phyloP scores from a whole-genome alignment of 148 eudicot genomes.

The Silene latifolia region DNA sequence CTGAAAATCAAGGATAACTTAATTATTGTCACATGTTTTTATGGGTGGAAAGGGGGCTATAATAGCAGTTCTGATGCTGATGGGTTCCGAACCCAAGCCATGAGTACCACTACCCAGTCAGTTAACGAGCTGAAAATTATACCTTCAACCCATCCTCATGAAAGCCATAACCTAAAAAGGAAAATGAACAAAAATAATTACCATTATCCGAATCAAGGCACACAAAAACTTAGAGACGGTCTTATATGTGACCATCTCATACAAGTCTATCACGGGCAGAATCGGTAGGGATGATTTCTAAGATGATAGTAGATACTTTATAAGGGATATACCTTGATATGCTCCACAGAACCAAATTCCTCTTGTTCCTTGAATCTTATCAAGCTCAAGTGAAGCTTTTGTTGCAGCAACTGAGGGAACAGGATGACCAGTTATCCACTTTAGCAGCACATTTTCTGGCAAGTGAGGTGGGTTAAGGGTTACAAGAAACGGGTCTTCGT shows the following conservation, averaged over 20 bases:
- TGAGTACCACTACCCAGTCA: not conserved
- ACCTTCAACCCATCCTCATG: constrained; percentile 98
- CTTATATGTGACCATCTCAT: not conserved
- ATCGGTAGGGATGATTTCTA: not conserved
- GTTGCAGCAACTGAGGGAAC: constrained; percentile 88
- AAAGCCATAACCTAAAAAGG: constrained; percentile 76
- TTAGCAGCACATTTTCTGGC: constrained; percentile 62
- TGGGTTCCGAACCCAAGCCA: not conserved
- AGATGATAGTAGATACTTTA: not conserved
- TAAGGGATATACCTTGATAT: constrained; percentile 60
- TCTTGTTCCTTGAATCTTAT: constrained; percentile 81
- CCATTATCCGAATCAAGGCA: not conserved
- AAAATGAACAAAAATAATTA: not conserved
- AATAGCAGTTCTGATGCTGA: not conserved
- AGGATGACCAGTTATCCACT: constrained; percentile 91
- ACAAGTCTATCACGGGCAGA: not conserved
- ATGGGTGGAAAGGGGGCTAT: not conserved
- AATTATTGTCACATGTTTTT: not conserved
- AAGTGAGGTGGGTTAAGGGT: constrained; percentile 73
- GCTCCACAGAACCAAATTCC: constrained; percentile 99
- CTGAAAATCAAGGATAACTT: constrained; percentile 31
- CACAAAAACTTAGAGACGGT: not conserved
- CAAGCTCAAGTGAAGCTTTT: constrained; percentile 70
- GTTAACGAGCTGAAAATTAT: constrained; percentile 7
- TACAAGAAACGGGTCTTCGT: constrained; percentile 54